Conservation (phyloP, 148 eudicot species). For the Pouteria glomerata region DNA sequence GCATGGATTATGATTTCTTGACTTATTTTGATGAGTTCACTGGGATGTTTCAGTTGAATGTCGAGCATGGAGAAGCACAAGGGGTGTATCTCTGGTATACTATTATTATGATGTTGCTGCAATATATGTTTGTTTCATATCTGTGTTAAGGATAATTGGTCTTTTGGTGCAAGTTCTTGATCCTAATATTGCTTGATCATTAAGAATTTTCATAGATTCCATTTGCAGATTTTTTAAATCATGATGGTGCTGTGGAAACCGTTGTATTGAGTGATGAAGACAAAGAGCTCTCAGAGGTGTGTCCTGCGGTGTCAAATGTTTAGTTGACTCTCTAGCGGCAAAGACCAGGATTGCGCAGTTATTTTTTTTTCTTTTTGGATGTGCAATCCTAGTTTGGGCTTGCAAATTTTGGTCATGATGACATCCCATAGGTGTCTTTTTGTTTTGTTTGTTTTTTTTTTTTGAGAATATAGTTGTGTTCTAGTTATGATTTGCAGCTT, state of each 20-base stretch:
- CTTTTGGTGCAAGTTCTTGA: neutral
- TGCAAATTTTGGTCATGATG: too few species aligned
- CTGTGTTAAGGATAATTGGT: neutral
- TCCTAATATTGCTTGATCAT: neutral
- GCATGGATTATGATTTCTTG: neutral
- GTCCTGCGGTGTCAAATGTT: too few species aligned
- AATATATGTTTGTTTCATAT: slow-evolving; percentile 1
- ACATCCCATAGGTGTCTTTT: too few species aligned
- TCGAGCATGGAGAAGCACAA: slow-evolving; percentile 79
- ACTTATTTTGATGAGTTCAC: slow-evolving; percentile 8
- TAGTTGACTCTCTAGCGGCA: too few species aligned
- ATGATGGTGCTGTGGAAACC: slow-evolving; percentile 50
- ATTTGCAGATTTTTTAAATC: slow-evolving; percentile 87
- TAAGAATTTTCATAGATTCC: slow-evolving; percentile 50
- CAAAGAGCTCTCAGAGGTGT: slow-evolving; percentile 56
- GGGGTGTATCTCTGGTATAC: slow-evolving; percentile 70
- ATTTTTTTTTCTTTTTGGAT: too few species aligned
- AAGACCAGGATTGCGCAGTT: too few species aligned
- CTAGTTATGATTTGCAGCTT: too few species aligned
- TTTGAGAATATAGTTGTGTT: too few species aligned
- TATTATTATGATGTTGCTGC: neutral
- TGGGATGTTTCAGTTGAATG: slow-evolving; percentile 57
- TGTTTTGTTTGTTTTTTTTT: too few species aligned
- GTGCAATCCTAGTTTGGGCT: too few species aligned
- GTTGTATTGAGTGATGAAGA: slow-evolving; percentile 54